A percentile compares a stretch with the other conserved stretches of the same genome.
These are phyloP conservation scores for Jacaranda mimosifolia DNA, from an alignment of 257 asterid species.

Conservation along the genomic window DNA sequence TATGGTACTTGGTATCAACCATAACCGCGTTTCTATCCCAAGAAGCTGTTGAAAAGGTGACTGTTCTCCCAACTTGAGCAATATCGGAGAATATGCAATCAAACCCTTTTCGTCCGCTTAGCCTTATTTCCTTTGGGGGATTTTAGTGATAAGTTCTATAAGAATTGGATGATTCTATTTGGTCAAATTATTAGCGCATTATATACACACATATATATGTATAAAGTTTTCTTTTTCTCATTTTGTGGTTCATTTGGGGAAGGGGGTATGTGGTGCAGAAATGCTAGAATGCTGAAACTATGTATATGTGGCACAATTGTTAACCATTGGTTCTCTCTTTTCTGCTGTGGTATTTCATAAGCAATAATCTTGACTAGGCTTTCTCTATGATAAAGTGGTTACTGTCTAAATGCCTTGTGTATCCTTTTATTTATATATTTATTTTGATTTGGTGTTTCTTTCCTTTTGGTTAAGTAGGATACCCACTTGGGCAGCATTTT, in stretches of 20 bases:
- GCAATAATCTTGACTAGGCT: constrained; percentile 28
- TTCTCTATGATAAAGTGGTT: constrained; percentile 31
- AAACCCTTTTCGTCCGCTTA: not conserved
- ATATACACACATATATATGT: constrained; percentile 11
- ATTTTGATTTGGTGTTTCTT: not conserved
- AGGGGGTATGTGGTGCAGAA: constrained; percentile 35
- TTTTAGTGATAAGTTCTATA: no score
- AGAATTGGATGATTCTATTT: no score
- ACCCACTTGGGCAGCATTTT: not conserved
- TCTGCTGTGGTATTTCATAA: constrained; percentile 49
- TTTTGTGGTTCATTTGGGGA: constrained; percentile 29
- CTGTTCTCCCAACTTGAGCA: constrained; percentile 7
- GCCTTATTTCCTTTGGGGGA: no score
- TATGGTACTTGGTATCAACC: no score
- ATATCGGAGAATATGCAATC: constrained; percentile 23
- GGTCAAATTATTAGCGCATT: constrained; percentile 15
- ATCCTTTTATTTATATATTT: constrained; percentile 6
- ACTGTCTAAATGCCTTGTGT: not conserved
- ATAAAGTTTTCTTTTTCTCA: not conserved
- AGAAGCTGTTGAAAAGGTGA: constrained; percentile 14
- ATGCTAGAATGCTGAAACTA: constrained; percentile 36
- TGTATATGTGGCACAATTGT: constrained; percentile 53
- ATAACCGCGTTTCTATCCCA: no score
- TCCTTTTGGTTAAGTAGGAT: not conserved
- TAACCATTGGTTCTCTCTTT: constrained; percentile 22